These are phyloP conservation scores for Alternaria brassicae DNA, from an alignment of 2,329 filamentous ascomycete genomes.

Conservation along the genomic window DNA sequence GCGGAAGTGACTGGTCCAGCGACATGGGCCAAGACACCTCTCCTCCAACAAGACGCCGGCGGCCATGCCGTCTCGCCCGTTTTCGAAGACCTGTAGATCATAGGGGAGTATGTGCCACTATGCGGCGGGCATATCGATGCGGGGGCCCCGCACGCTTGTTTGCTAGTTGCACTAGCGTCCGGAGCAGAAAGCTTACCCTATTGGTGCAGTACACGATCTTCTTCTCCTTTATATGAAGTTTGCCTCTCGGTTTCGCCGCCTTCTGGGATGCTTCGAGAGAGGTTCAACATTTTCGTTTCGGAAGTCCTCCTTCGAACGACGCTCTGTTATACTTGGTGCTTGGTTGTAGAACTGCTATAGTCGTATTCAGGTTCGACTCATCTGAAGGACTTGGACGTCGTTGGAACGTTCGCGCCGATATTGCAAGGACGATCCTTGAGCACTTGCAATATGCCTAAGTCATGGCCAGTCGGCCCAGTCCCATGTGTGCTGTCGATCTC, in stretches of 20 bases:
- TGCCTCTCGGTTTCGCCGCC: neutral
- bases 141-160: slow-evolving; percentile 18
- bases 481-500: neutral
- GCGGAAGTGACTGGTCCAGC: slow-evolving; percentile 6
- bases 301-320: neutral
- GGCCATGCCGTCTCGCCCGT: neutral
- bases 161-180: neutral
- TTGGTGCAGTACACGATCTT: neutral
- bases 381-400: neutral
- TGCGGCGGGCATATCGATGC: slow-evolving; percentile 5
- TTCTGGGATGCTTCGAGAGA: neutral
- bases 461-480: neutral
- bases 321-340: neutral
- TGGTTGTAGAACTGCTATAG: neutral
- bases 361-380: neutral
- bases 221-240: neutral
- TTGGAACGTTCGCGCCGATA: neutral
- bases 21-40: neutral
- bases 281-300: neutral
- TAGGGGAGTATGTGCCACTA: slow-evolving; percentile 7
- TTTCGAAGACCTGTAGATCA: slow-evolving; percentile 11
- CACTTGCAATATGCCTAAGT: neutral
- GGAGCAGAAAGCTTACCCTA: slow-evolving; percentile 1
- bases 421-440: neutral
- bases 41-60: slow-evolving; percentile 3